These are phyloP conservation scores for Magnolia kwangsiensis DNA, from an alignment of 164 flowering plant genomes.

Conservation along the genomic window DNA sequence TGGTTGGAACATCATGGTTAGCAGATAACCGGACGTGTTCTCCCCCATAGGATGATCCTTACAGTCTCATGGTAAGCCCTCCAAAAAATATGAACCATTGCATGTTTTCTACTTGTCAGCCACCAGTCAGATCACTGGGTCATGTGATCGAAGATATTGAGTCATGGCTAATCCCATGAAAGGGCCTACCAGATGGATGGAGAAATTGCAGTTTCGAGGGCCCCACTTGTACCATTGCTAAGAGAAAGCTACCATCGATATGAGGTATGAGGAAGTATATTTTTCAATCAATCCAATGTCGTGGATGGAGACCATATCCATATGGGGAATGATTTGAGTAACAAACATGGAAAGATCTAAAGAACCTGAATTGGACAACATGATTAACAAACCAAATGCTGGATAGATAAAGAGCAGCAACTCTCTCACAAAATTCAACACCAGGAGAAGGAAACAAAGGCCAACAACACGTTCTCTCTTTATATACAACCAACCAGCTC, in stretches of 20 bases:
- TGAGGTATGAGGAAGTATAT: background rate
- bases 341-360: background rate
- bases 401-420: background rate
- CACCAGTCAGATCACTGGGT: no score
- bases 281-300: background rate
- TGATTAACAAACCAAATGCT: background rate
- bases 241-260: background rate
- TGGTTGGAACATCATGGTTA: no score
- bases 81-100: no score
- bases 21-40: no score
- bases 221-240: background rate
- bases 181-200: background rate
- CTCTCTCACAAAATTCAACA: background rate
- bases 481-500: slow-evolving; percentile 8
- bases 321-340: background rate
- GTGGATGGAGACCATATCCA: background rate
- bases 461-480: background rate
- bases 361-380: background rate
- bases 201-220: background rate
- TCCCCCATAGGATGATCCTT: no score
- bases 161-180: background rate
- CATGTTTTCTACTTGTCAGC: no score
- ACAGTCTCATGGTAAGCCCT: no score
- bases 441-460: background rate
- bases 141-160: no score